phyloP scores from a whole-genome alignment of 1,139 yeast genomes.

The Saccharomyces hybrid region DNA sequence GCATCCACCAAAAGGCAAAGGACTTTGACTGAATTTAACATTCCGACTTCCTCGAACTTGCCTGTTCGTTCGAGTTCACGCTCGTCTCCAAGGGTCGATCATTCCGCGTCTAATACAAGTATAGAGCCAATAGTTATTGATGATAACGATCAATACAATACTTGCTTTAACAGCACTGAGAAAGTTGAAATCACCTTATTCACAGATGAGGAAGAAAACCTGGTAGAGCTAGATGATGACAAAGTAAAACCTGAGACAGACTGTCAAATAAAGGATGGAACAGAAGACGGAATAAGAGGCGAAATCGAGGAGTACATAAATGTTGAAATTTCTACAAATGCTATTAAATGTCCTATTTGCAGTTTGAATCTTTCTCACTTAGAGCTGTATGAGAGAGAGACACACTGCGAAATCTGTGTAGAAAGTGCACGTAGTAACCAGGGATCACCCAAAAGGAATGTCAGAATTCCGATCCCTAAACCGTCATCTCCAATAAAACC shows the following conservation, averaged over 20 bases:
- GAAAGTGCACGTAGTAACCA: constrained; percentile 11
- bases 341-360: constrained; percentile 46
- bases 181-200: not conserved
- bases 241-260: not conserved
- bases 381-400: constrained; percentile 39
- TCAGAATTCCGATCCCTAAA: not conserved
- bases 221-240: not conserved
- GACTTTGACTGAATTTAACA: constrained; percentile 22
- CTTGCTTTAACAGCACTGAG: not conserved
- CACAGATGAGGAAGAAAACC: not conserved
- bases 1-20: constrained; percentile 18
- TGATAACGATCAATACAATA: not conserved
- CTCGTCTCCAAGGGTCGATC: not conserved
- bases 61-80: constrained; percentile 3
- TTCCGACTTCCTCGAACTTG: constrained; percentile 16
- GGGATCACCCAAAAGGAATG: constrained; percentile 2
- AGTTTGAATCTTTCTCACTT: constrained; percentile 32
- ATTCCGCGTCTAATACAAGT: not conserved
- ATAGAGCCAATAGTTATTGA: not conserved
- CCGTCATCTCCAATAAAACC: constrained; percentile 7
- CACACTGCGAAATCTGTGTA: constrained; percentile 55
- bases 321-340: constrained; percentile 1
- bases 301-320: not conserved
- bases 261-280: not conserved
- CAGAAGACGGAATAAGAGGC: not conserved